Base-by-base conservation (phyloP, 2,329 filamentous ascomycete species). In the Xylaria sp. region DNA sequence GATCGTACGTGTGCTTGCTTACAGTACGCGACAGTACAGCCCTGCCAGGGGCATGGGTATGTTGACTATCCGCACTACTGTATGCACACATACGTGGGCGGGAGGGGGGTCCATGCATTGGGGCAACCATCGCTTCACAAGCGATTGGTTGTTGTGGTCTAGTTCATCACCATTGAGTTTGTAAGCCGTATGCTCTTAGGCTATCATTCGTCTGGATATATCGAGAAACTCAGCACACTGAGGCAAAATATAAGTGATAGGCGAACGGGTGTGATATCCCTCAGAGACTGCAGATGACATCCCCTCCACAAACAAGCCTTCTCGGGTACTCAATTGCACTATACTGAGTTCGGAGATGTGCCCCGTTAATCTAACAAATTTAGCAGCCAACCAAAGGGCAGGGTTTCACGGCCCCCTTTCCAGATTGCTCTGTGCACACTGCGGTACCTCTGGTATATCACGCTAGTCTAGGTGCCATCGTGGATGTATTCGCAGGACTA, bases 341-440 rank as follows among this genome's bases (percentile, higher is more conserved):
- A 55, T 33, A n/a, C 48, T 54, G 37, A 15, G 46, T 52, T 51
- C 44, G 54, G 49, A 59, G 46, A 55, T 55, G 60, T 60, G 46
- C 9, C 46, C 56, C 38, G 47, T 19, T 51, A 54, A 40, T 37
- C 43, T 49, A 46, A 19, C 38, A 27, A 44, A 46, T 40, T 25
- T 51, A 51, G 49, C 11, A 51, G 35, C 52, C 13, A 57, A 57
- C 37, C 25, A 57, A 23, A 35, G 35, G 21, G n/a, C 52, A 59
- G 35, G 59, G 62, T 47, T 56, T 29, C 10, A 27, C 41, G 33
- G 21, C 60, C 58, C 46, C 59, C 62, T 58, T 62, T 64, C 46
- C 33, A 60, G 48, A 54, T 58, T 49, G 58, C 31, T 27, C 43
- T 41, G 17, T n/a, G n/a, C n/a, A n/a, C n/a, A n/a, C n/a, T n/a